Base-by-base conservation (phyloP, 768 basidiomycete genomes). In the Phanerochaete carnosa region DNA sequence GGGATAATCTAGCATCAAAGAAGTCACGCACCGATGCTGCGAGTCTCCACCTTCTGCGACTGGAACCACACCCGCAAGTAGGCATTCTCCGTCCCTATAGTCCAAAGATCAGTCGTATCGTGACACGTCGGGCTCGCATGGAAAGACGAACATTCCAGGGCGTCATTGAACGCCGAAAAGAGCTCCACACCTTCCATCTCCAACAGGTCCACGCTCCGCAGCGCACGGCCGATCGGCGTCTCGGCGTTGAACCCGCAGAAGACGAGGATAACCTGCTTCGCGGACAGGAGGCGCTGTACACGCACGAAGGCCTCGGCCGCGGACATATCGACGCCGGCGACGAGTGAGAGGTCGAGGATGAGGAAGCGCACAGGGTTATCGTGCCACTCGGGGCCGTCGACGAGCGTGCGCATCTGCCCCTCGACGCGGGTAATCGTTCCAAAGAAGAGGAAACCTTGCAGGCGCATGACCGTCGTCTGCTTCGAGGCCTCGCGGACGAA, bases 251-350 rank as follows among this genome's bases (percentile, higher is more conserved):
- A 83, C 0, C 96, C 96, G 70, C 95, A 98, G 60, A 99, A 85
- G 23, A 98, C 92, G 23, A 99, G 79, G 1, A 88, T 82, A 57
- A 98, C 89, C n/a, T 79, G 79, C 68, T 89, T 90, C 2, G 84
- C 83, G 4, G 83, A 78, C 29, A 98, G 76, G 9, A 98, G 69
- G 7, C 95, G 82, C 64, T 96, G 94, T 8, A 98, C 82, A 11
- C 96, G 84, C 39, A 98, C 91, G 64, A 98, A 94, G 0, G 95
- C 96, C 69, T 98, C 96, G 0, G 95, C 93, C 2, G 95, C 86
- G 0, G 92, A 95, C 83, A 97, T 89, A 73, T 99, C 96, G 28
- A 98, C 88, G 0, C 95, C 95, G 11, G 84, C 84, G 0, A 94
- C 95, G 32, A 93, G 84, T 32, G 89, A 77, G 32, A 98, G 82